Percentiles rank a stretch among this genome's conserved stretches.
Conservation (phyloP, 164 flowering plant genomes). For the Vitis cinerea region DNA sequence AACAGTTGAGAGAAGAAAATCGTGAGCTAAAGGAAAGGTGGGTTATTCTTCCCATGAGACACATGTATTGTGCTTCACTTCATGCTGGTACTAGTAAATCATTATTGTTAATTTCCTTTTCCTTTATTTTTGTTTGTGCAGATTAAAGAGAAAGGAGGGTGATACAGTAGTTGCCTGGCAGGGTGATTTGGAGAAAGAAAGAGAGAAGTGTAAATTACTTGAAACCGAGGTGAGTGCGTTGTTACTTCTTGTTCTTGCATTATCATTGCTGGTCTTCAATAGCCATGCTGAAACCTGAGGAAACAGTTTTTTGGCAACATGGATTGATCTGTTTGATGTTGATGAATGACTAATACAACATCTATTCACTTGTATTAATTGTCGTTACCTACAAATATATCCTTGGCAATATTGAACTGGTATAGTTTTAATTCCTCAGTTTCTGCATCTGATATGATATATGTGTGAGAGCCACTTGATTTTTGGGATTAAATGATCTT, state of each 20-base stretch:
- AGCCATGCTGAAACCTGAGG: neutral
- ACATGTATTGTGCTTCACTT: neutral
- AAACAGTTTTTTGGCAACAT: too few relatives aligned
- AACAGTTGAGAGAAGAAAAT: conserved; percentile 57
- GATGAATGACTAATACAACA: neutral
- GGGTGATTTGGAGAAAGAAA: conserved; percentile 44
- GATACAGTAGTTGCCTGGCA: conserved; percentile 18
- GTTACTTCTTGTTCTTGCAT: neutral
- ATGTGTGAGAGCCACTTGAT: too few relatives aligned
- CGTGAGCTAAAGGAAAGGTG: conserved; percentile 48
- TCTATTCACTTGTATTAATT: too few relatives aligned
- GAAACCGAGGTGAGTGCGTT: conserved; percentile 47
- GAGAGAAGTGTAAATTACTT: conserved; percentile 44
- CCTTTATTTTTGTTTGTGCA: conserved; percentile 15
- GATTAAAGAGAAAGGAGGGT: conserved; percentile 48
- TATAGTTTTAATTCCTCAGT: too few relatives aligned
- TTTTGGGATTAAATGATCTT: too few relatives aligned
- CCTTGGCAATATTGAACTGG: too few relatives aligned
- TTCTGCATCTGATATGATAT: too few relatives aligned
- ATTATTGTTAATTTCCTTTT: neutral
- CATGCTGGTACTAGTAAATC: neutral
- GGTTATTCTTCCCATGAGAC: neutral
- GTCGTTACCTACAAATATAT: too few relatives aligned
- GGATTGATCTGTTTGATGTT: neutral
- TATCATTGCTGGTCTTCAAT: neutral